phyloP scores from a whole-genome alignment of 768 basidiomycete genomes.

The Serendipita sp. region DNA sequence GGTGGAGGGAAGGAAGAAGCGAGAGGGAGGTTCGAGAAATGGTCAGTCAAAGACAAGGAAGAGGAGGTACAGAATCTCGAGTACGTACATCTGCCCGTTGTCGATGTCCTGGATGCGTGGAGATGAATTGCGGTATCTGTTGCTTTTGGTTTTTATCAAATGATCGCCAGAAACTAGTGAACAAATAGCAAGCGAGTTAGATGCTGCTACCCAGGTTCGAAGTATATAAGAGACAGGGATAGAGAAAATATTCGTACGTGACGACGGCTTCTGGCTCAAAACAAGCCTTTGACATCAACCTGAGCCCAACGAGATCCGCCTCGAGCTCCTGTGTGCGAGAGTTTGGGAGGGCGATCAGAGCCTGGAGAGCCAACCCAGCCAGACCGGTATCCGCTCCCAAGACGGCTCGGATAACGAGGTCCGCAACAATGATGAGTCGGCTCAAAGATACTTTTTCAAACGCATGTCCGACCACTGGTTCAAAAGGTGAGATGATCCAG shows the following conservation, averaged over 20 bases:
- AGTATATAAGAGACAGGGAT: too few species aligned
- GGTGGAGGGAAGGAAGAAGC: neutral
- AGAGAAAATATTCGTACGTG: conserved; percentile 30
- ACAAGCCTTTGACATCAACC: conserved; percentile 69
- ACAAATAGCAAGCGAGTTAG: too few species aligned
- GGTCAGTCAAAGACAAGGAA: neutral
- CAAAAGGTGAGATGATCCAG: conserved; percentile 14
- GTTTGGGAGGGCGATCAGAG: conserved; percentile 44
- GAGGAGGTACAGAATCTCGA: too few species aligned
- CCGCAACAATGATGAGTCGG: conserved; percentile 28
- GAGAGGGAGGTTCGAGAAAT: neutral
- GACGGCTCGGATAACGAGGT: conserved; percentile 28
- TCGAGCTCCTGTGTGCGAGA: conserved; percentile 70
- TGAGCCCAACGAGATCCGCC: conserved; percentile 78
- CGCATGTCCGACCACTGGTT: conserved; percentile 40
- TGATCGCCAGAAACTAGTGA: neutral
- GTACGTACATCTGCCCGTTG: neutral
- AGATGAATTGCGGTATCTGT: neutral
- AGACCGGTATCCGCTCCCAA: conserved; percentile 25
- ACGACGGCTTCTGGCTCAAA: conserved; percentile 68
- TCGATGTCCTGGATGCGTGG: neutral
- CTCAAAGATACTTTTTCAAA: conserved; percentile 31
- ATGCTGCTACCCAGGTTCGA: too few species aligned
- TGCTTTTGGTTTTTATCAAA: neutral
- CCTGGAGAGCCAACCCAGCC: conserved; percentile 18